phyloP scores from a whole-genome alignment of 345 rosid genomes.

The Moricandia arvensis region DNA sequence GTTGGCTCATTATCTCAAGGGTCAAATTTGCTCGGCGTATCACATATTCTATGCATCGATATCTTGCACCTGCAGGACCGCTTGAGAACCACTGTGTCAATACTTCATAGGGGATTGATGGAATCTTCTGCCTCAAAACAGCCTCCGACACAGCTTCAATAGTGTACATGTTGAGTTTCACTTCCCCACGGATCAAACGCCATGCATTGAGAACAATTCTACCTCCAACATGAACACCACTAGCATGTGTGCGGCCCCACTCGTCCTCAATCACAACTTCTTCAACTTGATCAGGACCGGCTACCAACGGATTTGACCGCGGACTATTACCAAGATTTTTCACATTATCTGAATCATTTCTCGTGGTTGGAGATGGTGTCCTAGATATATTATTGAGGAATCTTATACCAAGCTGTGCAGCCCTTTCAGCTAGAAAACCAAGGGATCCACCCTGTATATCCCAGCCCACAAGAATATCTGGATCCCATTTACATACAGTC shows the following conservation, averaged over 20 bases:
- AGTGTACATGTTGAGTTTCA: slow-evolving; percentile 80
- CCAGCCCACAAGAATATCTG: slow-evolving; percentile 91
- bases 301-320: slow-evolving; percentile 41
- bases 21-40: slow-evolving; percentile 69
- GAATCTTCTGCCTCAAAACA: slow-evolving; percentile 78
- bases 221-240: slow-evolving; percentile 88
- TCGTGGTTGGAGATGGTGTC: slow-evolving; percentile 51
- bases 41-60: slow-evolving; percentile 76
- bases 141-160: slow-evolving; percentile 81
- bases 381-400: slow-evolving; percentile 77
- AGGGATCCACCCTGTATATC: slow-evolving; percentile 91
- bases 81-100: slow-evolving; percentile 79
- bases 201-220: slow-evolving; percentile 87
- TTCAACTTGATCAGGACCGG: slow-evolving; percentile 44
- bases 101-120: slow-evolving; percentile 60
- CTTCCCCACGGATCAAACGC: slow-evolving; percentile 85
- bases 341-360: slow-evolving; percentile 39
- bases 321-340: slow-evolving; percentile 39
- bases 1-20: slow-evolving; percentile 75
- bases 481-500: slow-evolving; percentile 59
- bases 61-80: slow-evolving; percentile 75
- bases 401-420: slow-evolving; percentile 85
- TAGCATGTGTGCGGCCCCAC: neutral
- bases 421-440: slow-evolving; percentile 95
- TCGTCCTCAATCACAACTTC: slow-evolving; percentile 38